A percentile compares a stretch with the other conserved stretches of the same genome.
These are phyloP conservation scores for Mycena chlorophos DNA, from an alignment of 768 basidiomycete genomes.

Conservation along the genomic window DNA sequence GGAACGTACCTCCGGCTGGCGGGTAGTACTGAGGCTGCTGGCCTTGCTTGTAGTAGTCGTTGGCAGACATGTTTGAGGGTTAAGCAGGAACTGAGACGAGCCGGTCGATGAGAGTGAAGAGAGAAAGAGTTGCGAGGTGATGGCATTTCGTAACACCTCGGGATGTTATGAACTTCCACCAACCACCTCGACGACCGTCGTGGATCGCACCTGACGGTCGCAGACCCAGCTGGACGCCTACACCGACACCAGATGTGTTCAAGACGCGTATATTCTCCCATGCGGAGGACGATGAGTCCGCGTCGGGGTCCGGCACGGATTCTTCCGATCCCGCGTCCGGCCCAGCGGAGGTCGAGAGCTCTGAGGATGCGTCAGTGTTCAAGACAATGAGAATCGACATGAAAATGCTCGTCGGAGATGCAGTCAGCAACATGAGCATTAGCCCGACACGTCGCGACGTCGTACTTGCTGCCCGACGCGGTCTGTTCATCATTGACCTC, in stretches of 20 bases:
- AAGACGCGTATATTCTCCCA: slow-evolving; percentile 9
- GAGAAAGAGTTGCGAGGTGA: too few species aligned
- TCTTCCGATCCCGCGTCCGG: background rate
- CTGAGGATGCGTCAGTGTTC: slow-evolving; percentile 64
- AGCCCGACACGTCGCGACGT: slow-evolving; percentile 87
- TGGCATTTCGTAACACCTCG: too few species aligned
- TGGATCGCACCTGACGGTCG: background rate
- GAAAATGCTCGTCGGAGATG: slow-evolving; percentile 77
- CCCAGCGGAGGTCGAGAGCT: slow-evolving; percentile 6
- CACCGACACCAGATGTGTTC: background rate
- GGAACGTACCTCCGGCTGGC: slow-evolving; percentile 46
- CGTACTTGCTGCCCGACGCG: slow-evolving; percentile 89
- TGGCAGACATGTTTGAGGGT: slow-evolving; percentile 57
- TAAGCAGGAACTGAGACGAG: slow-evolving; percentile 18
- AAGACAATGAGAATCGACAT: slow-evolving; percentile 77
- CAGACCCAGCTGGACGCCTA: slow-evolving; percentile 19
- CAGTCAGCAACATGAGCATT: slow-evolving; percentile 90
- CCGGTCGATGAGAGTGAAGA: too few species aligned
- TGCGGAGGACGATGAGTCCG: slow-evolving; percentile 3
- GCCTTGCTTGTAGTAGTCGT: slow-evolving; percentile 68
- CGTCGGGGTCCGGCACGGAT: background rate
- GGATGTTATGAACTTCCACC: slow-evolving; percentile 8
- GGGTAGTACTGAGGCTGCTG: slow-evolving; percentile 58
- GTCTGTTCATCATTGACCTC: slow-evolving; percentile 93
- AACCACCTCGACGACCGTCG: background rate